These are phyloP conservation scores for Coemansia sp. DNA, from an alignment of 192 early-diverging fungal genomes.

Conservation along the genomic window DNA sequence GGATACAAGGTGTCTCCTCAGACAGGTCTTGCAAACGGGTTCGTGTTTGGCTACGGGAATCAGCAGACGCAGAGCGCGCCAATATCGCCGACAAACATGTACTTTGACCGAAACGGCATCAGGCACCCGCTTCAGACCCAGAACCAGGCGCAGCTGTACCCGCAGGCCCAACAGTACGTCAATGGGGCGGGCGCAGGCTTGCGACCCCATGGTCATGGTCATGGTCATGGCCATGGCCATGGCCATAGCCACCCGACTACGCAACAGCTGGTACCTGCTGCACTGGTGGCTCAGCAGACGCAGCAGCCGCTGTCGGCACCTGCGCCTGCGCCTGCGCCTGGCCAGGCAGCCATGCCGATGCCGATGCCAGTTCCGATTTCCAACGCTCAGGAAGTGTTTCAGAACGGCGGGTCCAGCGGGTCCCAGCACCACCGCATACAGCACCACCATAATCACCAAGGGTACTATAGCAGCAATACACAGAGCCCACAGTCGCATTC, in stretches of 20 bases:
- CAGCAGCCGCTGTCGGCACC: not conserved
- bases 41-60: not conserved
- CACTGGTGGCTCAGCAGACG: conserved; percentile 2
- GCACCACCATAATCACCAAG: not conserved
- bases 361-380: not conserved
- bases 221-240: not conserved
- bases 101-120: not conserved
- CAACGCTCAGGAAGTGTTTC: not conserved
- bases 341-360: not conserved
- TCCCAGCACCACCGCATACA: not conserved
- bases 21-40: not conserved
- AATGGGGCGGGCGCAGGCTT: not conserved
- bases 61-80: conserved; percentile 36
- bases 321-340: not conserved
- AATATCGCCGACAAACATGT: conserved; percentile 19
- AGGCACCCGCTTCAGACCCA: not conserved
- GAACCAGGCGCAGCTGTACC: not conserved
- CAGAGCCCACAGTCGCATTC: conserved; percentile 12
- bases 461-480: not conserved
- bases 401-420: not conserved
- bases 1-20: conserved; percentile 3
- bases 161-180: not conserved
- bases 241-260: not conserved
- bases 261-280: not conserved
- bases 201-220: not conserved